Base-by-base conservation (phyloP, 768 basidiomycete species). In the Pleurotus ostreatus region DNA sequence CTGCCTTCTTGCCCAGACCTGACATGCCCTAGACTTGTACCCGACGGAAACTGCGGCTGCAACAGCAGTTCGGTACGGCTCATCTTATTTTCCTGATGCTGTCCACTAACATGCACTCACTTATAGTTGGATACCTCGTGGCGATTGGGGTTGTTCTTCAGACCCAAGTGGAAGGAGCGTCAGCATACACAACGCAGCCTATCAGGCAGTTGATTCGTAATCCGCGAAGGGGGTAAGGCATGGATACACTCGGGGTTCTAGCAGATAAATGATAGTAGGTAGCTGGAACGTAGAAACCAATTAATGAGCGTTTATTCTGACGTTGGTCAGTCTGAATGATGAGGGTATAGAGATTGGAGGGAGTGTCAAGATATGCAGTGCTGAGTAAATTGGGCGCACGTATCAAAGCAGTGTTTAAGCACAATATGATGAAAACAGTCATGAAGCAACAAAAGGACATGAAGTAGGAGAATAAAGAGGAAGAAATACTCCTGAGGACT, bases 91-190 rank as follows among this genome's bases (percentile, higher is more conserved):
- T 48, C n/a, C 11, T 56, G n/a, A 51, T 48, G 59, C 34, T 56
- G 18, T 47, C 60, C 56, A 55, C 59, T 23, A 44, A 30, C 38
- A 62, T 20, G 62, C 52, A 38, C 40, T 56, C 18, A 22, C 60
- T 30, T 59, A 49, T 68, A 89, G 89, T 60, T 95, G 93, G 94
- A 88, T 94, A 70, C 94, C 94, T 47, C 86, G 92, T 63, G 89
- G 86, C 55, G 96, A 98, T 70, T 99, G 96, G 96, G 96, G 96
- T 55, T 97, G 96, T 66, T 78, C 91, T 2, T 74, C 92, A 26
- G 97, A 99, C 70, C 97, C 97, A 26, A 94, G 92, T 60, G 97
- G 97, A 26, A 80, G 97, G 49, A 94, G 92, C 60, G 96, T 98
- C 66, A 88, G 83, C 71, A 98, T 98, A 65, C 97, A 99, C 79